phyloP scores from a whole-genome alignment of 148 eudicot genomes.

The Cornus florida region DNA sequence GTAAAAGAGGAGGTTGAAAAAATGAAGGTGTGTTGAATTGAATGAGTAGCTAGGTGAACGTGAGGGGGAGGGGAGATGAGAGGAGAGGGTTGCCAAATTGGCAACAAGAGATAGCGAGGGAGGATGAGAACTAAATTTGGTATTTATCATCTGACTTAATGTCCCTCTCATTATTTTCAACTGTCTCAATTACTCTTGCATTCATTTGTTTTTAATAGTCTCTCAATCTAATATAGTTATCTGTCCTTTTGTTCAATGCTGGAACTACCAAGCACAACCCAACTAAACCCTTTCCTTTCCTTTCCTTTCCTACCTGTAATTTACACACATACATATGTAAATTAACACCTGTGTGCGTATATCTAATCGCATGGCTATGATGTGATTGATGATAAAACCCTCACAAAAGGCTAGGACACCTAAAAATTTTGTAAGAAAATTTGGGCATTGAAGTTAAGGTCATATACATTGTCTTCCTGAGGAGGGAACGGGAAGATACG shows the following conservation, averaged over 20 bases:
- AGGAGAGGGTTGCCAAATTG: too few relatives aligned
- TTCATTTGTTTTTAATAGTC: slow-evolving; percentile 56
- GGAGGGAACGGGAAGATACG: not conserved
- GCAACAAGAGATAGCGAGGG: too few relatives aligned
- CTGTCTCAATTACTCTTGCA: slow-evolving; percentile 72
- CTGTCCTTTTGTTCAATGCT: slow-evolving; percentile 24
- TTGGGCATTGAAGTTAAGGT: slow-evolving; percentile 9
- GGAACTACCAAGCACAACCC: slow-evolving; percentile 22
- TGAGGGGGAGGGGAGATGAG: too few relatives aligned
- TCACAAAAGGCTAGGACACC: too few relatives aligned
- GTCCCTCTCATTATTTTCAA: slow-evolving; percentile 49
- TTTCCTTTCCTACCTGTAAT: not conserved
- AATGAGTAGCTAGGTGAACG: too few relatives aligned
- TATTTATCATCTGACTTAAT: slow-evolving; percentile 68
- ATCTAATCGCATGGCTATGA: too few relatives aligned
- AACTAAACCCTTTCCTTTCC: too few relatives aligned
- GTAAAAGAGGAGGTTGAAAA: too few relatives aligned
- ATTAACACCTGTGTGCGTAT: too few relatives aligned
- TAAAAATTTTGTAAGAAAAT: not conserved
- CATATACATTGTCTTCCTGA: slow-evolving; percentile 10
- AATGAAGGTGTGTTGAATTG: too few relatives aligned
- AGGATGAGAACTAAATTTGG: slow-evolving; percentile 36
- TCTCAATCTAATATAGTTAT: slow-evolving; percentile 26
- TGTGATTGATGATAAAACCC: too few relatives aligned
- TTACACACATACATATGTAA: too few relatives aligned